These are phyloP conservation scores for Rhodotorula sp. DNA, from an alignment of 1,284 basidiomycete genomes.

Conservation along the genomic window DNA sequence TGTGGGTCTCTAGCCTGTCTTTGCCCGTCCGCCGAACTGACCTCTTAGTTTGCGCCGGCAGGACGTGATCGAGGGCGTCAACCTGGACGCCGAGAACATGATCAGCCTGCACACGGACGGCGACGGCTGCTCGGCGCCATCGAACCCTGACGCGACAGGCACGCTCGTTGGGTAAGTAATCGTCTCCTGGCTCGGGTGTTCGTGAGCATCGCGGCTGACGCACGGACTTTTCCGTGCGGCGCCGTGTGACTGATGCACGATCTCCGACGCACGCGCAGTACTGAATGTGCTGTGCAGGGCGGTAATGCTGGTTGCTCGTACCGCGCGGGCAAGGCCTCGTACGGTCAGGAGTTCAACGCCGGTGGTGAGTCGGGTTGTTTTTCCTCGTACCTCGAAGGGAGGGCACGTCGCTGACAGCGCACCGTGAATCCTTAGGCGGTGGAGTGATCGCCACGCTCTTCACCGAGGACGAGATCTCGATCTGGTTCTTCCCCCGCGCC, in stretches of 20 bases:
- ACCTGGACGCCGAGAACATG: conserved; percentile 7
- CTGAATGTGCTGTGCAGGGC: conserved; percentile 17
- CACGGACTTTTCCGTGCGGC: not conserved
- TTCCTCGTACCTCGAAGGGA: too few relatives aligned
- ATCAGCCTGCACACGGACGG: conserved; percentile 14
- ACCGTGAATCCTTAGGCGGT: conserved; percentile 35
- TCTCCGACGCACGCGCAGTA: not conserved
- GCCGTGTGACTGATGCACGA: too few relatives aligned
- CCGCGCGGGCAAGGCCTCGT: not conserved
- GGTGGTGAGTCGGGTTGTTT: not conserved
- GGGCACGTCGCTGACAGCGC: too few relatives aligned
- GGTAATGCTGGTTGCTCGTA: conserved; percentile 21
- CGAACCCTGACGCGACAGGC: not conserved
- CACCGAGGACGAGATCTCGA: conserved; percentile 28
- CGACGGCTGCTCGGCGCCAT: conserved; percentile 13
- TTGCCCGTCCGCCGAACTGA: too few relatives aligned
- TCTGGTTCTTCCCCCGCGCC: conserved; percentile 38
- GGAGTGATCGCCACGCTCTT: conserved; percentile 40
- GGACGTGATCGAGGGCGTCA: conserved; percentile 25
- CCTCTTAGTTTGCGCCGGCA: not conserved
- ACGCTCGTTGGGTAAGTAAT: not conserved
- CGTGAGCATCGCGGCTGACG: too few relatives aligned
- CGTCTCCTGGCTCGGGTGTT: too few relatives aligned
- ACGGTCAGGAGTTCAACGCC: conserved; percentile 15
- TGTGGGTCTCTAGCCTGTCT: not conserved